phyloP scores from a whole-genome alignment of 192 early-diverging fungal genomes.

The Coemansia sp. region DNA sequence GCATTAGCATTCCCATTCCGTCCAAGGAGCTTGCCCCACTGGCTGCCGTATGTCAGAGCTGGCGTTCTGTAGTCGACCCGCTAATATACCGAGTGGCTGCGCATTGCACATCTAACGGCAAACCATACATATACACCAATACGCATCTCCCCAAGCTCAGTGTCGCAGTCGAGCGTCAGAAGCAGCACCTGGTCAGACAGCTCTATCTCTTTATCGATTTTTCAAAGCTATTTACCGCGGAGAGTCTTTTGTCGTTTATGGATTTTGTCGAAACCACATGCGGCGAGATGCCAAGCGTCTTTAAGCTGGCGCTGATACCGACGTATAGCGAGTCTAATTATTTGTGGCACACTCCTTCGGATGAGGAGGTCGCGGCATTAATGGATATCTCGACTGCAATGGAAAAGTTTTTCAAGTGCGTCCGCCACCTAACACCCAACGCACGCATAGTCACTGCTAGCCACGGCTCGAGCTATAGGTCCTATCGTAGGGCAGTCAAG shows the following conservation, averaged over 20 bases:
- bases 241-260: neutral
- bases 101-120: neutral
- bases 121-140: neutral
- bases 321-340: neutral
- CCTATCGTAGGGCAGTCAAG: neutral
- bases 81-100: slow-evolving; percentile 22
- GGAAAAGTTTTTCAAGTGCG: neutral
- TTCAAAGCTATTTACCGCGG: neutral
- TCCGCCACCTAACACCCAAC: slow-evolving; percentile 11
- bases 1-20: neutral
- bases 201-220: slow-evolving; percentile 17
- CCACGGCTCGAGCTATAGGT: neutral
- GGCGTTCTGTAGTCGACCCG: slow-evolving; percentile 24
- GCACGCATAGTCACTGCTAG: slow-evolving; percentile 1
- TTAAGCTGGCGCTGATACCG: slow-evolving; percentile 4
- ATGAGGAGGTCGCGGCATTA: neutral
- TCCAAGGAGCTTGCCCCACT: slow-evolving; percentile 13
- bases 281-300: neutral
- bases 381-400: slow-evolving; percentile 8
- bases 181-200: slow-evolving; percentile 18
- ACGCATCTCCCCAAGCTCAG: neutral
- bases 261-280: neutral
- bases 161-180: slow-evolving; percentile 8
- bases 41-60: slow-evolving; percentile 15
- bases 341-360: neutral